phyloP scores from a whole-genome alignment of 2,329 filamentous ascomycete genomes.

The Trichophyton equinum region DNA sequence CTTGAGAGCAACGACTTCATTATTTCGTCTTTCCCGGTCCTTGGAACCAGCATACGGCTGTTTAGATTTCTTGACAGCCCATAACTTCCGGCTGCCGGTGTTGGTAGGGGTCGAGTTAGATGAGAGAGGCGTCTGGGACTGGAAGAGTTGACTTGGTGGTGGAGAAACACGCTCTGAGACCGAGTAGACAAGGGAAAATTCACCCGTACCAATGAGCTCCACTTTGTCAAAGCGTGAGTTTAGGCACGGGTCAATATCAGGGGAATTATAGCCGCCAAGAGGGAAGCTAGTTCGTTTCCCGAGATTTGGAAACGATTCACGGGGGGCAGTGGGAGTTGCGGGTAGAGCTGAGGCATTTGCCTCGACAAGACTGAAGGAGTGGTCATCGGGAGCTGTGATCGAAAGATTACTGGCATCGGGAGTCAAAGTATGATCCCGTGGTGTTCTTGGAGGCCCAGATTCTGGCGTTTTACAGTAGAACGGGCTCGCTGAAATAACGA shows the following conservation, averaged over 20 bases:
- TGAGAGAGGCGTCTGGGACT: slow-evolving; percentile 22
- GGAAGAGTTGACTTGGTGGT: slow-evolving; percentile 7
- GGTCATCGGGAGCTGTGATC: slow-evolving; percentile 53
- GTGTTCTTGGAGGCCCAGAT: slow-evolving; percentile 58
- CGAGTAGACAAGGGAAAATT: slow-evolving; percentile 83
- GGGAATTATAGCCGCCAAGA: slow-evolving; percentile 55
- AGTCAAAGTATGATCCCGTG: slow-evolving; percentile 59
- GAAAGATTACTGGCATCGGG: slow-evolving; percentile 73
- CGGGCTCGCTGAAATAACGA: slow-evolving; percentile 47
- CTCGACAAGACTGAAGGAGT: slow-evolving; percentile 27
- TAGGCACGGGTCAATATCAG: slow-evolving; percentile 63
- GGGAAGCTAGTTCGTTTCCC: slow-evolving; percentile 53
- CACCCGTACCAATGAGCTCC: slow-evolving; percentile 68
- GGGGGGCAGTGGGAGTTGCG: slow-evolving; percentile 66
- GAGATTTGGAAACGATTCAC: slow-evolving; percentile 45
- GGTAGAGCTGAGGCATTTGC: slow-evolving; percentile 45
- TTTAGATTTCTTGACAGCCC: slow-evolving; percentile 87
- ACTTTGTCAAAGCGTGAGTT: slow-evolving; percentile 68
- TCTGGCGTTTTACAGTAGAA: slow-evolving; percentile 42
- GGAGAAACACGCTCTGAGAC: slow-evolving; percentile 11
- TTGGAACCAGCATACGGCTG: slow-evolving; percentile 63
- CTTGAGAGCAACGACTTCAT: slow-evolving; percentile 69
- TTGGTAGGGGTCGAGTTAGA: slow-evolving; percentile 34
- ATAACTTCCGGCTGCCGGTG: slow-evolving; percentile 51
- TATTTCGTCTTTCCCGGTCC: slow-evolving; percentile 71